A percentile compares a stretch with the other conserved stretches of the same genome.
Evolutionary conservation across 2,329 filamentous ascomycete species (phyloP).

Genomic region (Cryphonectria carpinicola): DNA sequence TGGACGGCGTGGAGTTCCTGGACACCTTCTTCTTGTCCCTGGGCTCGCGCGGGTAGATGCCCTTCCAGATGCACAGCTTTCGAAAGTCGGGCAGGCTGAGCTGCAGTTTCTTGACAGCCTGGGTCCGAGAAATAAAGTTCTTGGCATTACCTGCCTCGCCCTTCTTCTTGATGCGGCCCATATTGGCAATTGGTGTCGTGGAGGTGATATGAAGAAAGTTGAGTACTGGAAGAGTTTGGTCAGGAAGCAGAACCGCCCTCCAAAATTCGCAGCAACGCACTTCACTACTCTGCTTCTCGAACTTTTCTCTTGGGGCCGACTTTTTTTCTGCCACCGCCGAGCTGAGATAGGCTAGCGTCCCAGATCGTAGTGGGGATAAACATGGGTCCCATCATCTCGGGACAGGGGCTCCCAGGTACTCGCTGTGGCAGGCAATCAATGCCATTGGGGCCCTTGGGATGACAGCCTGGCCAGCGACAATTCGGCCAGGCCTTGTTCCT

Average conservation of each 20-base stretch:
- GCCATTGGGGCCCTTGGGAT: constrained; percentile 7
- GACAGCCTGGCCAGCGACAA: constrained; percentile 20
- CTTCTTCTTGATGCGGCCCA: constrained; percentile 90
- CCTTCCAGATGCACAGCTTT: constrained; percentile 99
- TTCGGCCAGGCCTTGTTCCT: background rate
- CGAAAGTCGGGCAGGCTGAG: constrained; percentile 96
- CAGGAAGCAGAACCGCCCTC: background rate
- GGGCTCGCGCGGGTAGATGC: constrained; percentile 96
- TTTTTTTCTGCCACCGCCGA: constrained; percentile 30
- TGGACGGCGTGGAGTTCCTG: constrained; percentile 86
- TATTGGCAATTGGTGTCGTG: constrained; percentile 34
- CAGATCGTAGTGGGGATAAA: background rate
- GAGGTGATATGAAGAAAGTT: constrained; percentile 18
- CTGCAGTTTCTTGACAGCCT: constrained; percentile 96
- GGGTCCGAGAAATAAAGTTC: constrained; percentile 97
- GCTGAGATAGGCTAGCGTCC: background rate
- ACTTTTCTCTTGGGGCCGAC: constrained; percentile 33
- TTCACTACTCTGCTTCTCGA: constrained; percentile 34
- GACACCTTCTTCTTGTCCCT: constrained; percentile 96
- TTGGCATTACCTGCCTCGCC: constrained; percentile 90
- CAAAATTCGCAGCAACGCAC: background rate
- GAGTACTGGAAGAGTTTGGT: constrained; percentile 17
- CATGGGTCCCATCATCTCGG: background rate
- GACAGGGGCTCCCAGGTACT: constrained; percentile 14
- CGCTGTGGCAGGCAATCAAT: constrained; percentile 2